These are phyloP conservation scores for Gardenia jasminoides DNA, from an alignment of 257 asterid genomes.

Conservation along the genomic window DNA sequence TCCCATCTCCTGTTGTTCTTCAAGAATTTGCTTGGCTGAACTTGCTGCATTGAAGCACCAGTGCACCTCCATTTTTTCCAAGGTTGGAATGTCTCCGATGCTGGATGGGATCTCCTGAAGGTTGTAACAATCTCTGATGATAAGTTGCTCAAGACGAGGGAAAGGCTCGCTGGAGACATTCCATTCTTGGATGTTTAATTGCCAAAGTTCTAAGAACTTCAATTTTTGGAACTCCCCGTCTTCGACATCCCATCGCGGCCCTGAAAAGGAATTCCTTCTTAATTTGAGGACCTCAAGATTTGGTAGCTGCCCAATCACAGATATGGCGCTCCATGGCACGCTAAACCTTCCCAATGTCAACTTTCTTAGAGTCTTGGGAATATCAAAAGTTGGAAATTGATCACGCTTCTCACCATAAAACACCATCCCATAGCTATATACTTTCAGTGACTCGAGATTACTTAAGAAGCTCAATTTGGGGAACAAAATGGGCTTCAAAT, in stretches of 20 bases:
- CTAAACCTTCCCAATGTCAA: neutral
- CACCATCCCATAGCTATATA: neutral
- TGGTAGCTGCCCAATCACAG: slow-evolving; percentile 5
- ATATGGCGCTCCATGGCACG: slow-evolving; percentile 9
- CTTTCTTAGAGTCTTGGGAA: slow-evolving; percentile 17
- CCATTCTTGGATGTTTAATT: slow-evolving; percentile 6
- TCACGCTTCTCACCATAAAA: neutral
- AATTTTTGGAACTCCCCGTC: neutral
- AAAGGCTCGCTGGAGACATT: neutral
- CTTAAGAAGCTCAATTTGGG: neutral
- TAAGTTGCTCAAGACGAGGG: slow-evolving; percentile 8
- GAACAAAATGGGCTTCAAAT: neutral
- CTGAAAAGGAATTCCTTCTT: neutral
- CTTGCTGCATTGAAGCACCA: neutral
- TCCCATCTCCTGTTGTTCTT: slow-evolving; percentile 3
- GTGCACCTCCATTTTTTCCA: neutral
- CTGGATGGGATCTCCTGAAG: slow-evolving; percentile 1
- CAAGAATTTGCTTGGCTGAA: slow-evolving; percentile 5
- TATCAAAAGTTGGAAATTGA: neutral
- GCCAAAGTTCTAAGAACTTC: neutral
- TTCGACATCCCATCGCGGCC: neutral
- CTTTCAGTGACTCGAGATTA: neutral
- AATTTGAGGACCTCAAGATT: slow-evolving; percentile 16
- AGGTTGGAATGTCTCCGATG: neutral
- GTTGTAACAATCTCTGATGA: neutral